Conservation (phyloP, 1,284 basidiomycete genomes). For the Trichosporon coremiiforme region DNA sequence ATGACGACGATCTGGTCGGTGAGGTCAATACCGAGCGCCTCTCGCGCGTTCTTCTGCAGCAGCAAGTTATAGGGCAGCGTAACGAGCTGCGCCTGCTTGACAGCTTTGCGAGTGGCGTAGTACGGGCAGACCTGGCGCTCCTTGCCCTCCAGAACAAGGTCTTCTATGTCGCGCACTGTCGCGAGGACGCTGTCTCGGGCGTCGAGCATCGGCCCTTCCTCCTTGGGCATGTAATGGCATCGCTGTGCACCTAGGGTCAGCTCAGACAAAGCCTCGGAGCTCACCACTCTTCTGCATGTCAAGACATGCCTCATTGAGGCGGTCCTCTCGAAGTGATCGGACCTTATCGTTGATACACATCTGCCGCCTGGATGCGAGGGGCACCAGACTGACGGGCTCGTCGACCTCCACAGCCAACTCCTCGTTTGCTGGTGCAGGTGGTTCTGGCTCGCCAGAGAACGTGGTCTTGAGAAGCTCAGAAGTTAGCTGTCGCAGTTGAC, state of each 20-base stretch:
- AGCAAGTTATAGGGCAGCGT: slow-evolving; percentile 93
- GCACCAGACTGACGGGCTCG: slow-evolving; percentile 63
- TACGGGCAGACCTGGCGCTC: slow-evolving; percentile 80
- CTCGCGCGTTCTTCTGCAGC: slow-evolving; percentile 78
- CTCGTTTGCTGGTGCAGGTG: neutral
- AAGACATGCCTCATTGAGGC: slow-evolving; percentile 88
- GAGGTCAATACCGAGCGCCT: slow-evolving; percentile 81
- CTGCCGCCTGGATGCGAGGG: slow-evolving; percentile 88
- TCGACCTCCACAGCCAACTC: neutral
- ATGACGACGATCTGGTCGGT: slow-evolving; percentile 83
- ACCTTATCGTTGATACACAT: slow-evolving; percentile 85
- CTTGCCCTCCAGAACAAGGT: slow-evolving; percentile 75
- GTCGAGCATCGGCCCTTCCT: slow-evolving; percentile 74
- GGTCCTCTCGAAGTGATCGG: slow-evolving; percentile 60
- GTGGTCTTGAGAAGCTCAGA: slow-evolving; percentile 73
- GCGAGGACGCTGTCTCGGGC: slow-evolving; percentile 86
- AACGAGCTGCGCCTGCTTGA: slow-evolving; percentile 87
- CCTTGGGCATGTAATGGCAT: slow-evolving; percentile 77
- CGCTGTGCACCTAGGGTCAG: slow-evolving; percentile 61
- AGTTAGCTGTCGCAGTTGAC: slow-evolving; percentile 87
- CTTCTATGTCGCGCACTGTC: slow-evolving; percentile 89
- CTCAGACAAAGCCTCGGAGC: slow-evolving; percentile 29
- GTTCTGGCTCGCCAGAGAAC: slow-evolving; percentile 30
- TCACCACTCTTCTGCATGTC: slow-evolving; percentile 75
- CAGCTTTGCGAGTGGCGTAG: slow-evolving; percentile 83